A percentile compares a stretch with the other conserved stretches of the same genome.
Conservation (phyloP, 371 early-diverging fungal species). For the Mortierella polycephala region DNA sequence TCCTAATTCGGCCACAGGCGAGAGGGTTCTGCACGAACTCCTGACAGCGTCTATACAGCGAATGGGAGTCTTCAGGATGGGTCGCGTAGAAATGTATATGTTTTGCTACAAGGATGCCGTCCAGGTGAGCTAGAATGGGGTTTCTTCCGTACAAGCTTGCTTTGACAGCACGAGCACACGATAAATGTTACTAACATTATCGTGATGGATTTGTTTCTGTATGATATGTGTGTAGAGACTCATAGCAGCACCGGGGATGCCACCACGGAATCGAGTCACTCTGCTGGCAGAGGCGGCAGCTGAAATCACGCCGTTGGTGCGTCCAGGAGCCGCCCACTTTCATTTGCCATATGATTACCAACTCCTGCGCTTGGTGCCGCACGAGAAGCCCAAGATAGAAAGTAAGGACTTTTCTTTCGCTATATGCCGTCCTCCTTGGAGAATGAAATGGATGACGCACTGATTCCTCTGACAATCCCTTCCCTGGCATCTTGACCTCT, state of each 20-base stretch:
- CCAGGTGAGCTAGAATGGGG: constrained; percentile 22
- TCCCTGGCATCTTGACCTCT: neutral
- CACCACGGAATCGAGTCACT: constrained; percentile 22
- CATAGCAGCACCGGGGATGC: constrained; percentile 19
- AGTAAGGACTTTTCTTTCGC: constrained; percentile 43
- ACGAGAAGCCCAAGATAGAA: constrained; percentile 55
- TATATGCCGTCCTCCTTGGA: neutral
- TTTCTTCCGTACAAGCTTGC: neutral
- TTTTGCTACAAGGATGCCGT: constrained; percentile 41
- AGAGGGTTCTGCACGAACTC: constrained; percentile 32
- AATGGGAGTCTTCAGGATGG: constrained; percentile 36
- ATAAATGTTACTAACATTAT: too few species aligned
- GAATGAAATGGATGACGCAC: too few species aligned
- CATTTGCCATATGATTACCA: constrained; percentile 56
- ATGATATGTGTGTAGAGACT: constrained; percentile 14
- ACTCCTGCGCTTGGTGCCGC: constrained; percentile 60
- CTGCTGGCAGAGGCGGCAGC: constrained; percentile 35
- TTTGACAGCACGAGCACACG: too few species aligned
- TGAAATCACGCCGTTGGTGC: constrained; percentile 26
- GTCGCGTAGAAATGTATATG: constrained; percentile 49
- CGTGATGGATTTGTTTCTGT: too few species aligned
- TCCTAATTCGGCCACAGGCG: constrained; percentile 36
- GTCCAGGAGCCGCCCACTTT: constrained; percentile 25
- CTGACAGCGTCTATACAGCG: constrained; percentile 31
- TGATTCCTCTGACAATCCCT: neutral